Conservation (phyloP, 176 grass and related monocot species). For the Carex kokanica region DNA sequence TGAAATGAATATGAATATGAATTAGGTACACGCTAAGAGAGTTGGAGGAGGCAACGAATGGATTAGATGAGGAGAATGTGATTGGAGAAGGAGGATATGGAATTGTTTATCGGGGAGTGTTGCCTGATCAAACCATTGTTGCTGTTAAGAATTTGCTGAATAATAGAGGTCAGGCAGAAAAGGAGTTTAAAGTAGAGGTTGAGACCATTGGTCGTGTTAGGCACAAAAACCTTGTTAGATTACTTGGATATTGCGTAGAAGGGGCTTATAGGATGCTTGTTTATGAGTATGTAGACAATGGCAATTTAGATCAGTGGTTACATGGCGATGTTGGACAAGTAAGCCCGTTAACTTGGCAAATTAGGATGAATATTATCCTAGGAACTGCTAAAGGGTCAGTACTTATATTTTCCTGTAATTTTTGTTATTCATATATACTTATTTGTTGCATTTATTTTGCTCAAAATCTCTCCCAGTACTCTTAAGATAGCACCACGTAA, state of each 20-base stretch:
- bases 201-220: constrained; percentile 76
- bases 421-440: not conserved
- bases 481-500: constrained; percentile 12
- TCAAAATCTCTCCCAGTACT: not conserved
- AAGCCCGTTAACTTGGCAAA: constrained; percentile 74
- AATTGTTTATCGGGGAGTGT: constrained; percentile 73
- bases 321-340: constrained; percentile 58
- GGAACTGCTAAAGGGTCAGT: constrained; percentile 90
- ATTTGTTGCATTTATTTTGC: not conserved
- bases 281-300: constrained; percentile 86
- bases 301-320: constrained; percentile 76
- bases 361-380: constrained; percentile 90
- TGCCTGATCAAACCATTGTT: constrained; percentile 55
- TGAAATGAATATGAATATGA: no score
- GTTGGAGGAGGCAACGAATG: constrained; percentile 60
- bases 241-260: constrained; percentile 92
- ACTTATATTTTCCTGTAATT: not conserved
- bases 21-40: constrained; percentile 52
- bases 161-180: constrained; percentile 88
- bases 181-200: constrained; percentile 79
- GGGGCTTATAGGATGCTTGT: constrained; percentile 87
- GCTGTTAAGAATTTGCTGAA: constrained; percentile 95
- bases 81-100: constrained; percentile 83
- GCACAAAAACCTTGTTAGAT: constrained; percentile 93
- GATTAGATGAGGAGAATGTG: constrained; percentile 54